Base-by-base conservation (phyloP, 2,329 filamentous ascomycete species). In the Pseudonectria foliicola region DNA sequence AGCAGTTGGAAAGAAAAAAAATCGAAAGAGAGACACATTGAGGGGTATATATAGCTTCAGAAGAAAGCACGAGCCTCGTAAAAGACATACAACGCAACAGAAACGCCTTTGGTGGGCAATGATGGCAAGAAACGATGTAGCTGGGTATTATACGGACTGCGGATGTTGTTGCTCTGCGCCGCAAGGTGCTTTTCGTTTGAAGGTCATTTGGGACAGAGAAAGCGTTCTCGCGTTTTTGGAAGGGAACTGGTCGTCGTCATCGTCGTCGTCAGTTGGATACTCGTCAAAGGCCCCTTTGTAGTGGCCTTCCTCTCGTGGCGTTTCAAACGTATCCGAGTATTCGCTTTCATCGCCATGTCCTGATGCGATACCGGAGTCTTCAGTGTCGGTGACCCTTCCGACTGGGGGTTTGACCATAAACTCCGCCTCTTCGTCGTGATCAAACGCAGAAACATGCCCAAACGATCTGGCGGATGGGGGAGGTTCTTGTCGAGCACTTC, bases 191-290 rank as follows among this genome's bases (percentile, higher is more conserved):
- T 36, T 39, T 29, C 42, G 50, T 10, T 41, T 62, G 45, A 73
- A 59, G 1, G 75, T 80, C 46, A 80, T 55, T 50, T 77, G 74
- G 40, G 75, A 75, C 10, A 82, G 63, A 18, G 75, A 84, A 50
- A 86, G 67, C 28, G 77, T 81, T 44, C 75, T 73, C 14, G 75
- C 75, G 2, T 78, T 75, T 52, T 64, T 75, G 42, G 72, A 71
- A 33, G 60, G 57, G 29, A 55, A 59, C 13, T 57, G 48, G 8
- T 60, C 56, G 32, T 62, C 59, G 13, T 61, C 61, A 16, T 57
- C 48, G 8, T 60, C 56, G 32, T 62, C 59, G 13, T 61, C 61
- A 16, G 62, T 62, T 42, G 64, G 55, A 49, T 64, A 64, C 53
- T 64, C 67, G 1, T 61, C 62, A 39, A 64, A 67, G 4, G 49